Evolutionary conservation across 2,329 filamentous ascomycete species (phyloP).

Genomic region (Claviceps arundinis): DNA sequence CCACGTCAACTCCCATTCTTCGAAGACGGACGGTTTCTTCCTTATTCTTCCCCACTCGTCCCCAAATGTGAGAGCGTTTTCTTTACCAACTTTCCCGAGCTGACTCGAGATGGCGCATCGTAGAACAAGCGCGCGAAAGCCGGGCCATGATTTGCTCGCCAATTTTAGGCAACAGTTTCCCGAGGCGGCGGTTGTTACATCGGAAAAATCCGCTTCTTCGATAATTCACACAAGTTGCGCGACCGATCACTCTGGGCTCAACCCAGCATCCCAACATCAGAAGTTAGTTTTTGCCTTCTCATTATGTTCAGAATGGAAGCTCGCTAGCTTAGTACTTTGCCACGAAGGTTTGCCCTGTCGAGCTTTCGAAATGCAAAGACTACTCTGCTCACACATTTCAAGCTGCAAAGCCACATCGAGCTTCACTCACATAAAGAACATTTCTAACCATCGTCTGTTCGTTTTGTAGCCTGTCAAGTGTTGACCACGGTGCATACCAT

Average conservation of each 20-base stretch:
- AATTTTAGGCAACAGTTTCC: slow-evolving; percentile 75
- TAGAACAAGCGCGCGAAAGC: slow-evolving; percentile 68
- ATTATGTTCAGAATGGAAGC: not conserved
- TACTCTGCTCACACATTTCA: not conserved
- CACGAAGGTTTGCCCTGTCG: not conserved
- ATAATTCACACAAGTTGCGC: slow-evolving; percentile 21
- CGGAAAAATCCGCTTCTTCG: slow-evolving; percentile 28
- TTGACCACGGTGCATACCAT: slow-evolving; percentile 27
- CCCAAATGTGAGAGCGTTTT: not conserved
- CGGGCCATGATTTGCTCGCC: slow-evolving; percentile 66
- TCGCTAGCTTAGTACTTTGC: not conserved
- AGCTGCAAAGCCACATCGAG: not conserved
- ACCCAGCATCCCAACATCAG: slow-evolving; percentile 12
- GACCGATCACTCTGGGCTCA: slow-evolving; percentile 12
- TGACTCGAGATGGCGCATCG: slow-evolving; percentile 2
- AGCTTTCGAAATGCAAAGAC: not conserved
- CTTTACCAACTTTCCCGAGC: not conserved
- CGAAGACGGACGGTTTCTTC: not conserved
- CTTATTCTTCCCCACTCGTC: not conserved
- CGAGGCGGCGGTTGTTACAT: slow-evolving; percentile 46
- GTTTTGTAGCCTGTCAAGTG: slow-evolving; percentile 10
- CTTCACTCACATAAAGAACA: not conserved
- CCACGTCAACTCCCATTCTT: not conserved
- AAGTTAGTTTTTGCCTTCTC: slow-evolving; percentile 13
- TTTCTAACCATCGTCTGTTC: not conserved